Evolutionary conservation across 139 green algal species (phyloP), one percentile per base, ranked within the genome.

Genomic region (Spirogloea muscicola): DNA sequence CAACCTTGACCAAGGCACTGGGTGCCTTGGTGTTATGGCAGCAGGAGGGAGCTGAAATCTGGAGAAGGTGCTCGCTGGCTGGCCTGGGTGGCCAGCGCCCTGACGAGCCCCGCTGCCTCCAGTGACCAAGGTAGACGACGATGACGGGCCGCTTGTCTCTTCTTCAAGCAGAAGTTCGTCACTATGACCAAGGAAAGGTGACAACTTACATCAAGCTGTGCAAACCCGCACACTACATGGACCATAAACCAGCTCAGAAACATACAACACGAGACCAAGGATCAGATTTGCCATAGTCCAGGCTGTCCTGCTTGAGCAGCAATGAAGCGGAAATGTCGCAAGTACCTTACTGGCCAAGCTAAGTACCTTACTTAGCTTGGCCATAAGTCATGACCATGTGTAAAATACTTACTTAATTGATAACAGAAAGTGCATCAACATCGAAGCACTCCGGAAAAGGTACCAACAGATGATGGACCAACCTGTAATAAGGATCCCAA

Each of bases 401-500:
- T 64, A 64, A 27, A 49, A 64, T 10, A 27, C 39, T 13, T 64
- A 40, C 55, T 27, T 16, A 40, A 64, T 27, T 9, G 10, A 64
- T 42, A 13, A 40, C 10, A 38, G 55, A 40, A 13, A 64, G 36
- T 10, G 29, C 9, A 13, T 9, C 10, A 64, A 13, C 10, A 13
- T 10, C 10, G 36, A 13, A 16, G 29, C 10, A 13, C 10, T 10
- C 10, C 55, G 55, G 36, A 40, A 16, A 13, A 13, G 36, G 55
- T n/a, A n/a, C 29, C 10, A 64, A 64, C 13, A 13, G 36, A 16
- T 10, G 10, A 49, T 10, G 36, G 29, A 68, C 25, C 33, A n/a
- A 68, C 59, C 59, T 68, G 18, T 42, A 68, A 6, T 43, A 41
- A 6, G 59, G 59, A 7, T 68, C 59, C 59, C 59, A 68, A 37